Base-by-base conservation (phyloP, 176 grass and related monocot genomes). In the Raddia distichophylla region DNA sequence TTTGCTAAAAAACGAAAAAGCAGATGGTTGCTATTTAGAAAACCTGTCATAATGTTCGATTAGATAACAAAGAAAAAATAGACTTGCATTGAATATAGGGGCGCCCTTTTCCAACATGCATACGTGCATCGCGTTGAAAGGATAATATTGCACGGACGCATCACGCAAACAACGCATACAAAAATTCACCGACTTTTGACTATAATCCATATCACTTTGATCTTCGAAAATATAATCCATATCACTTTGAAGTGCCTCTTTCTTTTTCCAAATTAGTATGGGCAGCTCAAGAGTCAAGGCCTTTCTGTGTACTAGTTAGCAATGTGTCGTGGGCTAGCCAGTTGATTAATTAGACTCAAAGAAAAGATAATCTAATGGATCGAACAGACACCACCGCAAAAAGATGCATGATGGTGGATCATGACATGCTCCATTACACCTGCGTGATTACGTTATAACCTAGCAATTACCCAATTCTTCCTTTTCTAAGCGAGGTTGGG, bases 151-250 rank as follows among this genome's bases (percentile, higher is more conserved):
- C 20, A n/a, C 16, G 56, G 9, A 14, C 17, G n/a, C 57, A 56
- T 18, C 4, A 62, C 46, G 46, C 46, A 16, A 33, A 48, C 51
- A 51, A 50, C 35, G 55, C 33, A 80, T 16, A 70, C 20, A 49
- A 52, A 75, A 75, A 33, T 64, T 52, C 80, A 78, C 65, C 47
- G 60, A 59, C 60, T 67, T 47, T 44, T 52, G 60, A 71, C 47
- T 5, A 32, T 16, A 12, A 79, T 45, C 43, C 75, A 12, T 46
- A 54, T 6, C 65, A 83, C 53, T 74, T 2, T 40, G 37, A 40
- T 40, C 37, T 40, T 40, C 37, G 4, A 40, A 40, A 40, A 40
- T 5, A 32, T 16, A 12, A 79, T 45, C 57, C 75, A 12, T 46
- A 54, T 6, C 65, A 83, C 52, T 74, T 74, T 64, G 22, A 51